Base-by-base conservation (phyloP, 352 stramenopile species). In the Phytopythium ostracodes region DNA sequence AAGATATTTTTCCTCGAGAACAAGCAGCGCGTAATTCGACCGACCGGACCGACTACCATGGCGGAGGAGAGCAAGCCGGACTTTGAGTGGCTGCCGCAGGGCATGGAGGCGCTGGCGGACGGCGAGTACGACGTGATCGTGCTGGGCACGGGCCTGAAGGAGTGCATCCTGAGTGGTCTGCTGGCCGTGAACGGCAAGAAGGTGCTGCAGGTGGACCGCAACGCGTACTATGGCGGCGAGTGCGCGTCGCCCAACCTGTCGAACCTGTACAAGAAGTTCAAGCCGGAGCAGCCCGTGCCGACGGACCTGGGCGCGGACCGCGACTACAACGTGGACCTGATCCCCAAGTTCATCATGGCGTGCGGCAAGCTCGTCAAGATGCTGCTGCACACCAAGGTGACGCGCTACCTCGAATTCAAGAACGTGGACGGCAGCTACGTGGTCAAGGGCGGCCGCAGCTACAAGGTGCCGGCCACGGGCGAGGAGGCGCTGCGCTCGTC, bases 331-430 rank as follows among this genome's bases (percentile, higher is more conserved):
- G 97, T 99, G 56, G 98, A 99, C 81, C 81, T 99, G 27, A 98
- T 99, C 72, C 97, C 98, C 52, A 99, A 99, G 84, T 99, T 99
- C 72, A 99, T 99, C 76, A 99, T 99, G 97, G 97, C 98, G 2
- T 99, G 97, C 71, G 98, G 98, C 62, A 99, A 99, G 73, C 86
- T 99, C 24, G 98, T 99, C 27, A 99, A 99, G 82, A 99, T 99
- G 92, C 71, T 93, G 67, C 68, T 94, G 62, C 96, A 99, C 79
- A 98, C 93, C 51, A 98, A 98, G 72, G 97, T 99, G 57, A 99
- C 96, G 62, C 88, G 96, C 42, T 99, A 99, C 76, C 73, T 99
- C 50, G 97, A 99, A 68, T 99, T 99, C 80, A 98, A 99, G 83
- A 98, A 95, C 55, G 96, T 99, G 53, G 94, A 98, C 70, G 97